A percentile compares a stretch with the other conserved stretches of the same genome.
These are phyloP conservation scores for Dendrostoma leiphaemia DNA, from an alignment of 2,329 filamentous ascomycete species.

Conservation along the genomic window DNA sequence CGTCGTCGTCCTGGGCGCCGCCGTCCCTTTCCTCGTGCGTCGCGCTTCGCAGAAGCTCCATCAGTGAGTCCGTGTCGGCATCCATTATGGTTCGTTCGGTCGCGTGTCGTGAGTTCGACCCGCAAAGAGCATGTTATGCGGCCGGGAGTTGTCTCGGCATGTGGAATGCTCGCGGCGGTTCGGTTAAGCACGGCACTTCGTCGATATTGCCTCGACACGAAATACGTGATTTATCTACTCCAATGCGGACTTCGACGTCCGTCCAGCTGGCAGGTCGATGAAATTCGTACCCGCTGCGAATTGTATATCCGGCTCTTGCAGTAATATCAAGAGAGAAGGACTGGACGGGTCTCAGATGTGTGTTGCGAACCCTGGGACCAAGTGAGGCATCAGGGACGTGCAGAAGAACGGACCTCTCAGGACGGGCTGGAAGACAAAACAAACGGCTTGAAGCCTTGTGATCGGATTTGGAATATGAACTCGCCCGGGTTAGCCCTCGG, in stretches of 20 bases:
- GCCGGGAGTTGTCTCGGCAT: neutral
- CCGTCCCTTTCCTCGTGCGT: neutral
- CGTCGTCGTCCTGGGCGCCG: conserved; percentile 1
- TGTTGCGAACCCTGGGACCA: neutral
- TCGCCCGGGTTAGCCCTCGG: neutral
- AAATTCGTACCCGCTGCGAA: neutral
- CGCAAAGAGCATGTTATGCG: neutral
- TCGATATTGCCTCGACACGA: neutral
- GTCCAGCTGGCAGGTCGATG: no score
- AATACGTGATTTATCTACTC: no score
- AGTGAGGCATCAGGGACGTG: neutral
- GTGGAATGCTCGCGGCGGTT: no score
- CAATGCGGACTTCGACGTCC: no score
- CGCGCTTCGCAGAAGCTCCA: neutral
- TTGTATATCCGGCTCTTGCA: neutral
- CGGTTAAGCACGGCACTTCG: no score
- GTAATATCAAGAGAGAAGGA: neutral
- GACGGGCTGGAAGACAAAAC: no score
- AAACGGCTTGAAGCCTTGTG: neutral
- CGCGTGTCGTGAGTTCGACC: neutral
- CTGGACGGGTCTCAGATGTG: neutral
- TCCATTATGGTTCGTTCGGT: neutral
- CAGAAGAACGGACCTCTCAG: no score
- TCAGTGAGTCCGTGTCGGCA: neutral
- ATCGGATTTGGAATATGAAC: neutral